Evolutionary conservation across 2,329 filamentous ascomycete species (phyloP), one percentile per base, ranked within the genome.

Genomic region (Exutisphaerella laricina): DNA sequence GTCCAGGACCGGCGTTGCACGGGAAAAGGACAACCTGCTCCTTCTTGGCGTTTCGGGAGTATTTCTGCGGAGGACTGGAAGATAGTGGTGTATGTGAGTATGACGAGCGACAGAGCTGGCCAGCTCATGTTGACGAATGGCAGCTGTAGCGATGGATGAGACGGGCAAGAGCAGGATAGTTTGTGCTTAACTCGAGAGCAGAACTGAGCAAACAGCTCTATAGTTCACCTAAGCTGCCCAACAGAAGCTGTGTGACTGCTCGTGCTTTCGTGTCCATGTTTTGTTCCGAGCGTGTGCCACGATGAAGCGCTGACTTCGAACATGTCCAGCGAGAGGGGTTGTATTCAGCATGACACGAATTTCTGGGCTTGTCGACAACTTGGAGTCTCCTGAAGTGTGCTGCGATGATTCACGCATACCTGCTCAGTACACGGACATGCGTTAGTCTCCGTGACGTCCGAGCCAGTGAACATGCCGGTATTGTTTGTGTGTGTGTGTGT

Each of bases 1-100:
- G 40, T 44, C 51, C 51, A 51, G 17, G 4, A 13, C 2, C n/a
- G 13, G n/a, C 21, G 30, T 29, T n/a, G n/a, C n/a, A n/a, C 17
- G 23, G 40, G 21, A 10, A 14, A 8, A 9, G 14, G 6, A n/a
- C 14, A 12, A 22, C 13, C 9, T n/a, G 12, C 3, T 8, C 20
- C 4, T n/a, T 9, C n/a, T 23, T 10, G 18, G 20, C 22, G 17
- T 43, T 39, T 35, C 41, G 39, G 34, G 41, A 38, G 21, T 35
- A n/a, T 18, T 35, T 38, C 36, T 39, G 34, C 21, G 35, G 13
- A 22, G 41, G 41, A n/a, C n/a, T n/a, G n/a, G n/a, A n/a, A n/a
- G n/a, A n/a, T n/a, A n/a, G n/a, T n/a, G n/a, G n/a, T n/a, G n/a
- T n/a, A n/a, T n/a, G n/a, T n/a, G n/a, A n/a, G n/a, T n/a, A n/a